Evolutionary conservation across 805 yeast genomes (phyloP).

Genomic region (Myxozyma neglecta): DNA sequence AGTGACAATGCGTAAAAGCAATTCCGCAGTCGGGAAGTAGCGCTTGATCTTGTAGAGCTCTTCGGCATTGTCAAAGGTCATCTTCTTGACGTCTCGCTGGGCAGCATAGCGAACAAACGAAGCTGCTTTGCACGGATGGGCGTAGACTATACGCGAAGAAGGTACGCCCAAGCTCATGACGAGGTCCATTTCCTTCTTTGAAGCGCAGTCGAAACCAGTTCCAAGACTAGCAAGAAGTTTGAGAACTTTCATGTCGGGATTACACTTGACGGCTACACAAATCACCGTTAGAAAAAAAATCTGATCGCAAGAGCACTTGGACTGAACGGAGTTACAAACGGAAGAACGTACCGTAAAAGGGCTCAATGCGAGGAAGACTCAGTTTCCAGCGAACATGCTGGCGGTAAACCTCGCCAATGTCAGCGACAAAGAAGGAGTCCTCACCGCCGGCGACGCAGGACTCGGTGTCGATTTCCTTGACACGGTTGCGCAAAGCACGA

Average conservation of each 20-base stretch:
- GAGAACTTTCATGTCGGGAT: constrained; percentile 66
- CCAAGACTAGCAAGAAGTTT: constrained; percentile 60
- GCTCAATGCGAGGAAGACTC: constrained; percentile 70
- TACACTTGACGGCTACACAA: constrained; percentile 79
- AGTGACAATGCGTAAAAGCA: constrained; percentile 79
- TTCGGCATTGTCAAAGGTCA: constrained; percentile 87
- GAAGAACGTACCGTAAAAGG: constrained; percentile 55
- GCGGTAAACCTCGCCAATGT: constrained; percentile 68
- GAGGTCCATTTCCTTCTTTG: constrained; percentile 74
- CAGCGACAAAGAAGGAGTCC: constrained; percentile 85
- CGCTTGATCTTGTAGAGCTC: constrained; percentile 74
- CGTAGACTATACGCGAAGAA: constrained; percentile 74
- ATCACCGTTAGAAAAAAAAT: background rate
- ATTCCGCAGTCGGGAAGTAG: constrained; percentile 65
- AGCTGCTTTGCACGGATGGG: constrained; percentile 90
- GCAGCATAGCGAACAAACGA: constrained; percentile 75
- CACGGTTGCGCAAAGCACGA: constrained; percentile 26
- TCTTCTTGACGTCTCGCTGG: constrained; percentile 56
- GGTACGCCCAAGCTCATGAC: constrained; percentile 62
- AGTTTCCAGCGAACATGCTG: constrained; percentile 63
- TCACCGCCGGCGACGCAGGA: constrained; percentile 73
- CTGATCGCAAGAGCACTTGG: background rate
- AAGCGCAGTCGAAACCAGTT: constrained; percentile 89
- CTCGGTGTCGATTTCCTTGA: constrained; percentile 50
- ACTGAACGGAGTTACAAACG: background rate